Conservation (phyloP, 2,329 filamentous ascomycete species). For the Diplodia seriata region DNA sequence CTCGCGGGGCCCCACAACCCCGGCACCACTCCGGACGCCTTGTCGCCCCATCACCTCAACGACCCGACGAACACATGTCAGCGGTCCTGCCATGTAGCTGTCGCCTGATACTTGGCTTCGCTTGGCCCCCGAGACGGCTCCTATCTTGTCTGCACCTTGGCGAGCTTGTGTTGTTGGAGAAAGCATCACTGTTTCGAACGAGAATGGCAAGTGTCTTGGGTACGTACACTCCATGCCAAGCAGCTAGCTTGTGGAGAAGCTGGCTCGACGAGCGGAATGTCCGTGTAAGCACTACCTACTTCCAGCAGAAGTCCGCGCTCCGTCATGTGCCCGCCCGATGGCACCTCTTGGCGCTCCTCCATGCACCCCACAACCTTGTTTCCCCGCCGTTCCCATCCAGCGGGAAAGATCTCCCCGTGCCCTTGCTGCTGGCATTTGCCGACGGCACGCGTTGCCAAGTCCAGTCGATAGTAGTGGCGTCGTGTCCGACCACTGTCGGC, state of each 20-base stretch:
- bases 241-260: not conserved
- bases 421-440: conserved; percentile 7
- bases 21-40: not conserved
- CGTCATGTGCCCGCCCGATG: conserved; percentile 5
- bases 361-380: not conserved
- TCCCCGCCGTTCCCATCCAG: not conserved
- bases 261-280: too few species aligned
- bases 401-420: conserved; percentile 1
- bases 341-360: conserved; percentile 1
- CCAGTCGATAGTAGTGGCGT: not conserved
- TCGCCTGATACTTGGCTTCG: too few species aligned
- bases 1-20: not conserved
- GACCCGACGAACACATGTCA: too few species aligned
- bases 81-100: too few species aligned
- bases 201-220: too few species aligned
- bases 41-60: too few species aligned
- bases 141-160: too few species aligned
- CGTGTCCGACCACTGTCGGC: not conserved
- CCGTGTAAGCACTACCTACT: not conserved
- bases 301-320: not conserved
- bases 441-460: not conserved
- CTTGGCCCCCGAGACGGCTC: too few species aligned
- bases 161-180: too few species aligned
- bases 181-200: too few species aligned
- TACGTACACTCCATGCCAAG: not conserved